Evolutionary conservation across 2,329 filamentous ascomycete genomes (phyloP).

Genomic region (Sodiomyces alkalinus): DNA sequence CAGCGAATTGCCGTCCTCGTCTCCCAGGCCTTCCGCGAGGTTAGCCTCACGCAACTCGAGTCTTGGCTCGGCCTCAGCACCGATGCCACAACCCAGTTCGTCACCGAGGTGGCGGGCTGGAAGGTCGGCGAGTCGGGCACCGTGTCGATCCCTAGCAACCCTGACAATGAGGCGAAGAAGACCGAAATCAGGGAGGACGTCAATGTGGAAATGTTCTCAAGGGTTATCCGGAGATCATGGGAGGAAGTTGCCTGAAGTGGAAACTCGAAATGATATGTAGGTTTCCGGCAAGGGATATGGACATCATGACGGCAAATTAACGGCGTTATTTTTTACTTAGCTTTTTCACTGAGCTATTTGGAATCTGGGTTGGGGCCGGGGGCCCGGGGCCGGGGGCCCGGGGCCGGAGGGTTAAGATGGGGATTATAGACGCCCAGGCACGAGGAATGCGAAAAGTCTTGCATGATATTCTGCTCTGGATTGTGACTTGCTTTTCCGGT

Average conservation of each 20-base stretch:
- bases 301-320: slow-evolving; percentile 10
- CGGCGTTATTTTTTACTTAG: slow-evolving; percentile 9
- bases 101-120: slow-evolving; percentile 79
- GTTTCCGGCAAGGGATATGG: slow-evolving; percentile 8
- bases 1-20: slow-evolving; percentile 80
- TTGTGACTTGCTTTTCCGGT: neutral
- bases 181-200: slow-evolving; percentile 92
- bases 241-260: slow-evolving; percentile 53
- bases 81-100: slow-evolving; percentile 59
- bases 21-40: slow-evolving; percentile 63
- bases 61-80: slow-evolving; percentile 61
- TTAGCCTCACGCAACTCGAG: slow-evolving; percentile 52
- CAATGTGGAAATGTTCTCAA: slow-evolving; percentile 70
- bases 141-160: slow-evolving; percentile 75
- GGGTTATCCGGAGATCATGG: slow-evolving; percentile 72
- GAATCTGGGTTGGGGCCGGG: slow-evolving; percentile 8
- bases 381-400: too few species aligned
- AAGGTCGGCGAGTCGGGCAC: slow-evolving; percentile 49
- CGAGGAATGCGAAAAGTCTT: slow-evolving; percentile 2
- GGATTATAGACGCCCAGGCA: slow-evolving; percentile 2
- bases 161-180: slow-evolving; percentile 95
- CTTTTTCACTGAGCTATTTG: too few species aligned
- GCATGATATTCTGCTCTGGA: neutral
- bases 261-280: too few species aligned
- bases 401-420: too few species aligned